These are phyloP conservation scores for Allomyces macrogynus DNA, from an alignment of 192 early-diverging fungal species.

Conservation along the genomic window DNA sequence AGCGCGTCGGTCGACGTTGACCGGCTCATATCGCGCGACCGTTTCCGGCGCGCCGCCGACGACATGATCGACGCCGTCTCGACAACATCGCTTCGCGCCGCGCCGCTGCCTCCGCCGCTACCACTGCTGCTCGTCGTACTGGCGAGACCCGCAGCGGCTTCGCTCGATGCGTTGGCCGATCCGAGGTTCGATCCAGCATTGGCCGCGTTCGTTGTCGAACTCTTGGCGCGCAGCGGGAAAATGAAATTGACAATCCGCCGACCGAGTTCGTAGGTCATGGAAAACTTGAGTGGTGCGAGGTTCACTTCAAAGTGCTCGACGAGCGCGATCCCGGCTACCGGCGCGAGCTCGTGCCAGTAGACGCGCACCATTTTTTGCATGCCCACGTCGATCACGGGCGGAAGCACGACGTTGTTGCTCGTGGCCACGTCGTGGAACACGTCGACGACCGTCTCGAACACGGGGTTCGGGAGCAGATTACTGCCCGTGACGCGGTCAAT, in stretches of 20 bases:
- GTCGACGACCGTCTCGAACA: not conserved
- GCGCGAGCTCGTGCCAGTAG: slow-evolving; percentile 53
- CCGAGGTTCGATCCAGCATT: not conserved
- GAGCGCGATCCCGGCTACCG: slow-evolving; percentile 78
- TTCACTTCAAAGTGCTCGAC: slow-evolving; percentile 81
- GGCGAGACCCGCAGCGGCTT: slow-evolving; percentile 1
- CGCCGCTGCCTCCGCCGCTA: slow-evolving; percentile 4
- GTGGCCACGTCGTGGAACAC: not conserved
- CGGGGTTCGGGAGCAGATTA: not conserved
- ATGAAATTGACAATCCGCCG: slow-evolving; percentile 60
- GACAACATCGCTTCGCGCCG: not conserved
- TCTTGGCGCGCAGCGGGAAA: slow-evolving; percentile 40
- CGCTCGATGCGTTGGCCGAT: not conserved
- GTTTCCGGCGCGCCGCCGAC: slow-evolving; percentile 4
- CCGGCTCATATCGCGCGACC: not conserved
- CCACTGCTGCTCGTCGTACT: not conserved
- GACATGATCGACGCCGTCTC: no score
- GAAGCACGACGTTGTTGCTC: not conserved
- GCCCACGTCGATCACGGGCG: not conserved
- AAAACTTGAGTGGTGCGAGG: slow-evolving; percentile 57
- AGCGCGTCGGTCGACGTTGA: slow-evolving; percentile 22
- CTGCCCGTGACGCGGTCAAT: not conserved
- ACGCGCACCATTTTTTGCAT: slow-evolving; percentile 71
- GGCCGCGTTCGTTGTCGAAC: not conserved
- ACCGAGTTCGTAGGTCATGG: slow-evolving; percentile 70